These are phyloP conservation scores for Sarcocystis neurona DNA, from an alignment of 169 alveolate species.

Conservation along the genomic window DNA sequence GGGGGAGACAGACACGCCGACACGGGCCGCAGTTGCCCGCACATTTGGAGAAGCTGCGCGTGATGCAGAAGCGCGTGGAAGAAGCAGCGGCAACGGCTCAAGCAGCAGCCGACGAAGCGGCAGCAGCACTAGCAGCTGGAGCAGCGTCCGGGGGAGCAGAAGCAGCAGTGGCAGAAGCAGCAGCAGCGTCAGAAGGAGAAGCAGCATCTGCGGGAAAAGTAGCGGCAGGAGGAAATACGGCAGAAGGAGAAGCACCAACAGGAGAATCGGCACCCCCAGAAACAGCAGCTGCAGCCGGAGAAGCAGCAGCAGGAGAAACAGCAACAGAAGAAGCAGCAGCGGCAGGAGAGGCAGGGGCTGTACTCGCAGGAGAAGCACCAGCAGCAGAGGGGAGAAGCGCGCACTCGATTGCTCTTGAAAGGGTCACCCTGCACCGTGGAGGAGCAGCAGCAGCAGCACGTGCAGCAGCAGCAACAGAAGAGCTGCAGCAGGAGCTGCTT, in stretches of 20 bases:
- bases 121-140: background rate
- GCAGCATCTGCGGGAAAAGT: background rate
- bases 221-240: background rate
- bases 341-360: no score
- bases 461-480: no score
- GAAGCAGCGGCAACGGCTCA: background rate
- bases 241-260: background rate
- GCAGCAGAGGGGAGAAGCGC: no score
- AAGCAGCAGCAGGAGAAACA: background rate
- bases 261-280: background rate
- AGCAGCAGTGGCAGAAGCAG: background rate
- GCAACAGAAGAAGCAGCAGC: background rate
- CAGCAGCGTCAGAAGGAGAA: background rate
- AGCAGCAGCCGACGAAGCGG: no score
- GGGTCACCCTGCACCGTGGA: no score
- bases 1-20: no score
- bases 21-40: constrained; percentile 27
- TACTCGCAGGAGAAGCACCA: no score
- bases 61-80: background rate
- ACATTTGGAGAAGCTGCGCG: constrained; percentile 10
- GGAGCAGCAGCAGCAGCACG: no score
- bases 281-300: background rate
- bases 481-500: no score
- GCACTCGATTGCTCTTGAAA: no score
- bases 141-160: background rate